phyloP scores from a whole-genome alignment of 768 basidiomycete species.

The Roridomyces roridus region DNA sequence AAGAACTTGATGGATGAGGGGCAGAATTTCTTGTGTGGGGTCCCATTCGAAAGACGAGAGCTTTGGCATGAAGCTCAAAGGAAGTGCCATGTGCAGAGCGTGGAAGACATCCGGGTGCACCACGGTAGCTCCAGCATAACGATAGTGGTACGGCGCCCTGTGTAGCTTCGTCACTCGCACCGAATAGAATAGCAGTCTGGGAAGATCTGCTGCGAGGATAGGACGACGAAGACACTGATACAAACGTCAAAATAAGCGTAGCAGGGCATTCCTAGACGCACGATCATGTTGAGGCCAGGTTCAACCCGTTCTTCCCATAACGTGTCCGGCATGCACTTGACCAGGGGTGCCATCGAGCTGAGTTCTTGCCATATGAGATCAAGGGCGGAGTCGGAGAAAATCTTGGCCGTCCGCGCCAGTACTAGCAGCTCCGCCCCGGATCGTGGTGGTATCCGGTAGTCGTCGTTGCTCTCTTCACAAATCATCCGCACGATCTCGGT shows the following conservation, averaged over 20 bases:
- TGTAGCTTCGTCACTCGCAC: neutral
- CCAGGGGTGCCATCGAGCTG: too few species aligned
- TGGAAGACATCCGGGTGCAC: neutral
- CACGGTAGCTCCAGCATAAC: too few species aligned
- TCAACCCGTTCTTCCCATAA: too few species aligned
- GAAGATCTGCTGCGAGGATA: neutral
- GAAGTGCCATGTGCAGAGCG: neutral
- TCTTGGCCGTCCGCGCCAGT: too few species aligned
- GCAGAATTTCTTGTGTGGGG: neutral
- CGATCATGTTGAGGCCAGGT: too few species aligned
- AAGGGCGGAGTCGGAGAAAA: too few species aligned
- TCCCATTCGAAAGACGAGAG: neutral
- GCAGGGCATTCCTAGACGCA: too few species aligned
- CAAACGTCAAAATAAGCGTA: too few species aligned
- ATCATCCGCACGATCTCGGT: constrained; percentile 16
- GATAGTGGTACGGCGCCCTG: neutral
- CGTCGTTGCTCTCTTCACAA: neutral
- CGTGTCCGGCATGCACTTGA: too few species aligned
- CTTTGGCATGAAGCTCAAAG: neutral
- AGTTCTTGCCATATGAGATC: too few species aligned
- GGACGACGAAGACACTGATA: neutral
- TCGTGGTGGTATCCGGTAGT: too few species aligned
- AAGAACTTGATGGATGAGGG: neutral
- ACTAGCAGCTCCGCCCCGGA: too few species aligned
- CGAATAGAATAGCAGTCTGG: neutral